Percentiles rank a stretch among this genome's conserved stretches.
phyloP scores from a whole-genome alignment of 352 stramenopile genomes.

The Globisporangium sylvaticum region DNA sequence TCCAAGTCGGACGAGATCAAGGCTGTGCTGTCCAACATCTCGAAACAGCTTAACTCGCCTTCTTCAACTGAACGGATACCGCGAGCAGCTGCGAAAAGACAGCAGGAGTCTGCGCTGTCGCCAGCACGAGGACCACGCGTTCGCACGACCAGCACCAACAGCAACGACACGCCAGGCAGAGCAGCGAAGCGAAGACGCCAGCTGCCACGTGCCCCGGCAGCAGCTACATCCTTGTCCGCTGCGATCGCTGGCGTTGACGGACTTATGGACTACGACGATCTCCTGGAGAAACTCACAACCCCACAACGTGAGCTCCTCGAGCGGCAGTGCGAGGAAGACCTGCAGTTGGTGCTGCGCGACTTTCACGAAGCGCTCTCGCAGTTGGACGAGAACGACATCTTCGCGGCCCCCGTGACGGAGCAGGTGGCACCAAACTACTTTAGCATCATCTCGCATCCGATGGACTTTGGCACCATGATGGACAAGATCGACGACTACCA shows the following conservation, averaged over 20 bases:
- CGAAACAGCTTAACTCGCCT: slow-evolving; percentile 11
- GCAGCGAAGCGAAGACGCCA: slow-evolving; percentile 7
- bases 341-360: slow-evolving; percentile 47
- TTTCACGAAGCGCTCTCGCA: slow-evolving; percentile 72
- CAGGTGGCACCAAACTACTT: slow-evolving; percentile 91
- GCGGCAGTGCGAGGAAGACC: slow-evolving; percentile 53
- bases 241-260: slow-evolving; percentile 14
- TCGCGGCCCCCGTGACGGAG: slow-evolving; percentile 87
- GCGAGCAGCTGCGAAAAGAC: neutral
- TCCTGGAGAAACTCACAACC: slow-evolving; percentile 48
- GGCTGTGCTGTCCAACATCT: slow-evolving; percentile 9
- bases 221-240: slow-evolving; percentile 19
- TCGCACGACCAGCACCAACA: slow-evolving; percentile 9
- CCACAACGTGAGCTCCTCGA: slow-evolving; percentile 53
- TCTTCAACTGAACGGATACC: neutral
- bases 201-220: slow-evolving; percentile 26
- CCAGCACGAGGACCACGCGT: neutral
- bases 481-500: slow-evolving; percentile 72
- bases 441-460: slow-evolving; percentile 83
- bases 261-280: slow-evolving; percentile 40
- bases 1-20: slow-evolving; percentile 20
- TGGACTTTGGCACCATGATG: slow-evolving; percentile 94
- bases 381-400: slow-evolving; percentile 81
- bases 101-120: slow-evolving; percentile 1
- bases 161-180: neutral